Conservation (phyloP, 306 rosid genomes). For the Medicago truncatula region DNA sequence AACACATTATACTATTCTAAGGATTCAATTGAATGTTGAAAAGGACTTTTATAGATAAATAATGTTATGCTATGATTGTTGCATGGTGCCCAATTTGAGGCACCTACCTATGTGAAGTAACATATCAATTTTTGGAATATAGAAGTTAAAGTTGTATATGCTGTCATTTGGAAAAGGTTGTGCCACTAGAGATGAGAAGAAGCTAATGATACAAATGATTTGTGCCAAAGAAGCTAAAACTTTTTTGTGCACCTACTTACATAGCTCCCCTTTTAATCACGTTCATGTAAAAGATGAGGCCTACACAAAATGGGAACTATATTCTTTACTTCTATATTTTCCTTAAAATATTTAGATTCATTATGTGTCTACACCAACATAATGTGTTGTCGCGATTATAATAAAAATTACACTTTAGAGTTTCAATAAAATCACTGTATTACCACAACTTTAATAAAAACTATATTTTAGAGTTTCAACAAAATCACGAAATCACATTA, state of each 20-base stretch:
- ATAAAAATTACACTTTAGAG: no score
- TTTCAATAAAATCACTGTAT: no score
- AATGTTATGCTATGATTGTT: slow-evolving; percentile 22
- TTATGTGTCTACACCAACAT: no score
- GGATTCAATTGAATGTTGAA: not conserved
- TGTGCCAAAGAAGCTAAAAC: slow-evolving; percentile 22
- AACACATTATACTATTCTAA: not conserved
- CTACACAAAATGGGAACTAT: not conserved
- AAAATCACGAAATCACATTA: no score
- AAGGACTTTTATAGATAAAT: not conserved
- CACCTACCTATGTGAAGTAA: slow-evolving; percentile 30
- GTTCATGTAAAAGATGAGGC: slow-evolving; percentile 37
- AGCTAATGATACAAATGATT: slow-evolving; percentile 39
- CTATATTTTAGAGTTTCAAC: no score
- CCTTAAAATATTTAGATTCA: no score
- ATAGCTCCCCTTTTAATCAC: slow-evolving; percentile 4
- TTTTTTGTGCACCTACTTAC: slow-evolving; percentile 17
- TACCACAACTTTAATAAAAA: no score
- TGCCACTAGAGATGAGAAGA: not conserved
- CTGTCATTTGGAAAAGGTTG: slow-evolving; percentile 42
- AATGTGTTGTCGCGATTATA: no score
- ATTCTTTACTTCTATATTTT: not conserved
- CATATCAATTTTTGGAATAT: slow-evolving; percentile 17
- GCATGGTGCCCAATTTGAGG: slow-evolving; percentile 31
- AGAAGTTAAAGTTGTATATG: slow-evolving; percentile 34